These are phyloP conservation scores for Sinapis alba DNA, from an alignment of 441 rosid species.

Conservation along the genomic window DNA sequence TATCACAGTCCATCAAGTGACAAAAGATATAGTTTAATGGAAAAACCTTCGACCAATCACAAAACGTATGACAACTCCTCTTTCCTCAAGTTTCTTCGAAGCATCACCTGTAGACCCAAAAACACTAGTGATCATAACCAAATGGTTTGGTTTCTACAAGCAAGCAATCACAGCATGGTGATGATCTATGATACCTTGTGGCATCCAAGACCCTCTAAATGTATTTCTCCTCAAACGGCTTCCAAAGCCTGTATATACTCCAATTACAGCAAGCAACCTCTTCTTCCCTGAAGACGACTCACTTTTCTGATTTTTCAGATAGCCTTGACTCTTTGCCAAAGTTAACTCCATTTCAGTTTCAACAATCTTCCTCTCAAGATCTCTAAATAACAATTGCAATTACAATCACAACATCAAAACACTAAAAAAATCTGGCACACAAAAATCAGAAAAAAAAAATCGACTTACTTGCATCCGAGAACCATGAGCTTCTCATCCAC, in stretches of 20 bases:
- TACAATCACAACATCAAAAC: not conserved
- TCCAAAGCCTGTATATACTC: slow-evolving; percentile 90
- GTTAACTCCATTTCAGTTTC: slow-evolving; percentile 95
- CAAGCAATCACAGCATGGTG: slow-evolving; percentile 6
- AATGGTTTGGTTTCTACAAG: not conserved
- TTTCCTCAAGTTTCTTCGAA: slow-evolving; percentile 77
- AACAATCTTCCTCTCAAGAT: slow-evolving; percentile 81
- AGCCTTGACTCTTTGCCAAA: slow-evolving; percentile 88
- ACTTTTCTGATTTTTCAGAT: slow-evolving; percentile 56
- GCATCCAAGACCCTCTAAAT: slow-evolving; percentile 96
- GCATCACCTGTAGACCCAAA: slow-evolving; percentile 62
- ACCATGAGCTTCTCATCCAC: slow-evolving; percentile 79
- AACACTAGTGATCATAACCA: not conserved
- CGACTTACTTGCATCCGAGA: slow-evolving; percentile 84
- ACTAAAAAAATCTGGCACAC: not conserved
- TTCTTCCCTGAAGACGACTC: slow-evolving; percentile 51
- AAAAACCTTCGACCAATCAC: slow-evolving; percentile 90
- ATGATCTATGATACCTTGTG: slow-evolving; percentile 53
- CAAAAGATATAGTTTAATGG: not conserved
- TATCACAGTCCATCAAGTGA: not conserved
- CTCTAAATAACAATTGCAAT: slow-evolving; percentile 42
- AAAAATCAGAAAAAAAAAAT: not conserved
- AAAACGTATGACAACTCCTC: slow-evolving; percentile 85
- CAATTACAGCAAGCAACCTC: slow-evolving; percentile 84
- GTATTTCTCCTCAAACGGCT: slow-evolving; percentile 72